Evolutionary conservation across 2,329 filamentous ascomycete genomes (phyloP).

Genomic region (Emergomyces orientalis): DNA sequence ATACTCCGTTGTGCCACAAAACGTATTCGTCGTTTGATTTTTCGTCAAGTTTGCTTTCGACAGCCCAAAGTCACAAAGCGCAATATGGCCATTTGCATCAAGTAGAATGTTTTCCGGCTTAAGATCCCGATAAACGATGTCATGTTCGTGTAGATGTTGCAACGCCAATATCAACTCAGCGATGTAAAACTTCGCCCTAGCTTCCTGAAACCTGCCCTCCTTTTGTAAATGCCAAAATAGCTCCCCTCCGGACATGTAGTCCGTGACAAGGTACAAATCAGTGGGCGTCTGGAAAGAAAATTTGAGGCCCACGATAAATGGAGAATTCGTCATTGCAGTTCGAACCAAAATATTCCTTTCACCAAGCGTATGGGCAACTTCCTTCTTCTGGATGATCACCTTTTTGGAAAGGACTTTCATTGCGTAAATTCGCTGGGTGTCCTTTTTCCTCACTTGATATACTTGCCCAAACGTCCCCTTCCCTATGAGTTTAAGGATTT

Average conservation of each 20-base stretch:
- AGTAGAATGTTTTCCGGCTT: slow-evolving; percentile 97
- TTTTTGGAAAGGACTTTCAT: slow-evolving; percentile 99
- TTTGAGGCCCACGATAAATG: slow-evolving; percentile 95
- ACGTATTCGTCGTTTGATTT: slow-evolving; percentile 97
- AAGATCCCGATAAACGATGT: slow-evolving; percentile 94
- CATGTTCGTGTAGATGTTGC: slow-evolving; percentile 89
- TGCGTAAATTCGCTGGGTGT: slow-evolving; percentile 90
- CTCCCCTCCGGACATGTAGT: slow-evolving; percentile 98
- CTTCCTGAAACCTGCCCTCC: slow-evolving; percentile 90
- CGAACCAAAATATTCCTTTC: slow-evolving; percentile 95
- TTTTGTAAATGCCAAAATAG: slow-evolving; percentile 98
- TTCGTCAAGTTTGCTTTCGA: slow-evolving; percentile 96
- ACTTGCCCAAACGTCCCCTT: slow-evolving; percentile 98
- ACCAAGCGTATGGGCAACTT: slow-evolving; percentile 92
- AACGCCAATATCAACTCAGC: slow-evolving; percentile 92
- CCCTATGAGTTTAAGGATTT: slow-evolving; percentile 90
- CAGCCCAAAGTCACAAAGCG: slow-evolving; percentile 91
- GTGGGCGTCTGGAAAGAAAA: slow-evolving; percentile 98
- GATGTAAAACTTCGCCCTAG: slow-evolving; percentile 95
- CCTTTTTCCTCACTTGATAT: slow-evolving; percentile 95
- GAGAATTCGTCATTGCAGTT: slow-evolving; percentile 89
- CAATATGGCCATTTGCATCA: slow-evolving; percentile 95
- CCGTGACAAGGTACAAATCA: slow-evolving; percentile 94
- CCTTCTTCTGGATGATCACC: slow-evolving; percentile 99
- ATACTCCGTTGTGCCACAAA: slow-evolving; percentile 97